Base-by-base conservation (phyloP, 495 filamentous ascomycete genomes). In the Endocarpon pusillum region DNA sequence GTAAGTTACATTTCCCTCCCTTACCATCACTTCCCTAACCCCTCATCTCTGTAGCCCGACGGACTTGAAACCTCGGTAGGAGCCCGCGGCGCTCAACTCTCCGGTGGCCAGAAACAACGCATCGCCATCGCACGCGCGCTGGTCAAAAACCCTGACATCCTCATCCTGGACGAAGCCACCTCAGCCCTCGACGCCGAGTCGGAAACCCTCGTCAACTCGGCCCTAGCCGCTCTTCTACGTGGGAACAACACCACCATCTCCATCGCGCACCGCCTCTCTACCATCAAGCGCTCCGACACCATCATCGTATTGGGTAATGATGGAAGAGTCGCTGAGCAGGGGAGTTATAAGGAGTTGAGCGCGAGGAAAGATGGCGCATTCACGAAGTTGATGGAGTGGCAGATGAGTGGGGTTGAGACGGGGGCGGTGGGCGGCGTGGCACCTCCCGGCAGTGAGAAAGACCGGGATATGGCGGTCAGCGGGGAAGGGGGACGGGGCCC, bases 331-430 rank as follows among this genome's bases (percentile, higher is more conserved):
- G 89, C 91, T 3, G 85, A 97, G 56, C 73, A 78, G 35, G 89
- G 89, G 30, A 75, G 73, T 22, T 97, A 89, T 49, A 58, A 68
- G 10, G 71, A 83, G 37, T 64, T 97, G 18, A 79, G 73, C 42
- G 55, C 62, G 14, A 72, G 78, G 23, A 65, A 64, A 3, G 57
- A 77, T 17, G 87, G 86, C 24, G 81, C 85, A 4, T 97, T 97
- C 49, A 85, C 72, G 19, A 82, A 80, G 56, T 62, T 97, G 32
- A 97, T 97, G 89, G 85, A 96, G 52, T 97, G 91, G 91, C 89
- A 97, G 58, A 79, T 96, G 69, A 87, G 69, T 42, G 91, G 85
- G 10, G 76, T 77, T 7, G 83, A 91, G 24, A 53, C 57, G n/a
- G n/a, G n/a, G n/a, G n/a, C n/a, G n/a, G n/a, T n/a, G n/a, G 1